Base-by-base conservation (phyloP, 306 rosid genomes). In the Urtica urens region DNA sequence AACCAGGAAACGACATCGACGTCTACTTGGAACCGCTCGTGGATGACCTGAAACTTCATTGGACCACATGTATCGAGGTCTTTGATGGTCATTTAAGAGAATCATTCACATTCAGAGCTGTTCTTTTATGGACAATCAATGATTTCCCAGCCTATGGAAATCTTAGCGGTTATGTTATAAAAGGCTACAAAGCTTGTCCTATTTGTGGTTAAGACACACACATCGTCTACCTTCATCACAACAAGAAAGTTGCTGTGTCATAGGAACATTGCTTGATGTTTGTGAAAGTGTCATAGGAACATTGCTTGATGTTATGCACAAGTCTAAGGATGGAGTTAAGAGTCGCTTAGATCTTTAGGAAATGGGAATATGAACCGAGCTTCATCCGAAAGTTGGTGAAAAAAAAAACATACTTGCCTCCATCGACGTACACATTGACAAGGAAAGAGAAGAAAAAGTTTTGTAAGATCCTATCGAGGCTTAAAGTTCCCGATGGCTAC, bases 141-240 rank as follows among this genome's bases (percentile, higher is more conserved):
- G 38, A 59, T 58, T 45, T 15, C n/a, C 24, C 54, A 2, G 14
- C 54, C 5, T 46, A 59, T 38, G 30, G 18, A 2, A 38, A 59
- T 18, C 27, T 49, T 2, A 35, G 10, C 2, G 30, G 30, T 3
- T 35, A 11, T 9, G 1, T 2, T 1, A 23, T 35, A 0, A 24
- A 47, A 17, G 18, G 24, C 0, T 59, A 37, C 4, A 22, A 34
- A 16, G 49, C 28, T 1, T 60, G 42, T 15, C 33, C 16, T n/a
- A 4, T 59, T 16, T 59, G 29, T 25, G 20, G 2, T 3, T n/a
- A 19, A 0, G 10, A 43, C 0, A 41, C 28, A 28, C 14, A 4
- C 39, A 14, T 5, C 1, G 0, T 5, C 7, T 13, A 14, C 3
- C 15, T 53, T 2, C 23, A 13, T 3, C 14, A 17, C 3, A 40